A percentile compares a stretch with the other conserved stretches of the same genome.
phyloP scores from a whole-genome alignment of 495 filamentous ascomycete genomes.

The Jackrogersella minutella region DNA sequence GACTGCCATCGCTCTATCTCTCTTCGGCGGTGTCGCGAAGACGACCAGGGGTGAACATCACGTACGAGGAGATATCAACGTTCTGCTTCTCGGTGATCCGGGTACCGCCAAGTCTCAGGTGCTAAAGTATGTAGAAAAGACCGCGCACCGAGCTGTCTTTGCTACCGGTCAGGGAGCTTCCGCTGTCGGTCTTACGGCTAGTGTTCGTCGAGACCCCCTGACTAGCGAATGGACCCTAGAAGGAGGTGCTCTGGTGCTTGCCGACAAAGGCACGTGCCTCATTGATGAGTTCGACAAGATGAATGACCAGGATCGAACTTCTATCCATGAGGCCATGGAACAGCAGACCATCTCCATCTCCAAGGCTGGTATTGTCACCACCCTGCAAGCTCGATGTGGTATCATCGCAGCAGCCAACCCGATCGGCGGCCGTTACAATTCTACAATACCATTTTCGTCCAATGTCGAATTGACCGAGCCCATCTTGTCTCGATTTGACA shows the following conservation, averaged over 20 bases:
- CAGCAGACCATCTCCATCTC: slow-evolving; percentile 99
- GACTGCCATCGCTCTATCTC: slow-evolving; percentile 90
- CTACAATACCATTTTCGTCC: slow-evolving; percentile 89
- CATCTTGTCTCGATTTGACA: slow-evolving; percentile 98
- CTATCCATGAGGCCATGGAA: slow-evolving; percentile 99
- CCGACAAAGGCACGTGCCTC: slow-evolving; percentile 93
- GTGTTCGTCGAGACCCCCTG: slow-evolving; percentile 92
- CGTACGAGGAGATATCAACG: slow-evolving; percentile 98
- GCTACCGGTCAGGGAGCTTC: slow-evolving; percentile 97
- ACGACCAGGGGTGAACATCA: slow-evolving; percentile 83
- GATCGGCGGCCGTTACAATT: slow-evolving; percentile 95
- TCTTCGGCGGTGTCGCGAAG: slow-evolving; percentile 97
- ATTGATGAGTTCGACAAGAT: slow-evolving; percentile 99
- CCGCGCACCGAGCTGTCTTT: slow-evolving; percentile 95
- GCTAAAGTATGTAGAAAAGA: slow-evolving; percentile 97
- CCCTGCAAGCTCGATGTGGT: slow-evolving; percentile 95
- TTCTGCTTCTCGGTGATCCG: slow-evolving; percentile 95
- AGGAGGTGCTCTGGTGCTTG: slow-evolving; percentile 94
- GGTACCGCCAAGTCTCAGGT: slow-evolving; percentile 99
- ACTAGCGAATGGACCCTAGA: slow-evolving; percentile 98
- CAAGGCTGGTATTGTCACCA: slow-evolving; percentile 98
- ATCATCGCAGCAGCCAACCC: slow-evolving; percentile 98
- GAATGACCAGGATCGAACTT: slow-evolving; percentile 98
- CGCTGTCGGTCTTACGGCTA: slow-evolving; percentile 97
- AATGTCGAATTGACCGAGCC: slow-evolving; percentile 98